Percentiles rank a stretch among this genome's conserved stretches.
Conservation (phyloP, 805 yeast species). For the Nakazawaea ishiwadae region DNA sequence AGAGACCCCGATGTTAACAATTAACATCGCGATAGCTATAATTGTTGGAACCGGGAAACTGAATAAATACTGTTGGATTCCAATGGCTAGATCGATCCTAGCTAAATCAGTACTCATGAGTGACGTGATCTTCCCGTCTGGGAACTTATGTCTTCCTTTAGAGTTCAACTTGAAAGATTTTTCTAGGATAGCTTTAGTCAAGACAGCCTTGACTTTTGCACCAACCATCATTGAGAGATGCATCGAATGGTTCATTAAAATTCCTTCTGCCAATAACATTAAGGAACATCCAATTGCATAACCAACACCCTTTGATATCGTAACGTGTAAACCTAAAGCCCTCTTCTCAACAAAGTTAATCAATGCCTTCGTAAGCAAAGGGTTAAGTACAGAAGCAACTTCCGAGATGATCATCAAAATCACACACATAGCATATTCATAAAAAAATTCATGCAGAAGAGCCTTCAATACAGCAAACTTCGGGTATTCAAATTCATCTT, state of each 20-base stretch:
- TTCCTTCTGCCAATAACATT: constrained; percentile 45
- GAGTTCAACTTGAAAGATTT: constrained; percentile 63
- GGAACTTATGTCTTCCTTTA: constrained; percentile 51
- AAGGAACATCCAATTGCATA: constrained; percentile 65
- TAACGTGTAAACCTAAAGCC: constrained; percentile 34
- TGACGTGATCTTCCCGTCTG: constrained; percentile 70
- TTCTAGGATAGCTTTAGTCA: constrained; percentile 65
- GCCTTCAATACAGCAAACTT: constrained; percentile 37
- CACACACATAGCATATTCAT: constrained; percentile 36
- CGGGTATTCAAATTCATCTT: constrained; percentile 35
- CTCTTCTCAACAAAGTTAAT: constrained; percentile 58
- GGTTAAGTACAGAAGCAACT: constrained; percentile 50
- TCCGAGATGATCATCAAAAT: constrained; percentile 41
- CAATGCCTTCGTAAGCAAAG: constrained; percentile 60
- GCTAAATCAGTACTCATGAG: constrained; percentile 78
- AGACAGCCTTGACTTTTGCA: constrained; percentile 62
- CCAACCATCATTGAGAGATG: constrained; percentile 57
- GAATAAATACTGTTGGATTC: constrained; percentile 59
- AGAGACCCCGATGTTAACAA: constrained; percentile 66
- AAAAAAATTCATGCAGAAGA: constrained; percentile 44
- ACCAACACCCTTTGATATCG: constrained; percentile 65
- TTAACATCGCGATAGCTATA: constrained; percentile 58
- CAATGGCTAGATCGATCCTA: constrained; percentile 73
- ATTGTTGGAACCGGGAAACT: constrained; percentile 61
- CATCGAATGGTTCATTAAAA: constrained; percentile 56